A percentile compares a stretch with the other conserved stretches of the same genome.
phyloP scores from a whole-genome alignment of 495 filamentous ascomycete genomes.

The Aspergillus haitiensis region DNA sequence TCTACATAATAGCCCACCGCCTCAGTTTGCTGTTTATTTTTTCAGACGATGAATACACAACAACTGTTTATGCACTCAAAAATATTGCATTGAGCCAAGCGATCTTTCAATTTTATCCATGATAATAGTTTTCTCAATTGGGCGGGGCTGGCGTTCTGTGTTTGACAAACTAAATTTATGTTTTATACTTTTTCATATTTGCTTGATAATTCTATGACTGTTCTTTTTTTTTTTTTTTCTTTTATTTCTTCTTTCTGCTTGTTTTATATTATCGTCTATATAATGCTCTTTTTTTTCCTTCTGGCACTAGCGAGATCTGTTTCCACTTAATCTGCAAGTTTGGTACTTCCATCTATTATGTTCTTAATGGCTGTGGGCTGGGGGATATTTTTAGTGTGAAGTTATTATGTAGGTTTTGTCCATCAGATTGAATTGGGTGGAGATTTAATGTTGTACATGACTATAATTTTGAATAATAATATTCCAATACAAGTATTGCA shows the following conservation, averaged over 20 bases:
- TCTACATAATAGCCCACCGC: constrained; percentile 24
- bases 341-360: neutral
- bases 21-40: constrained; percentile 30
- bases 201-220: neutral
- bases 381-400: too few relatives aligned
- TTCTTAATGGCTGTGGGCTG: neutral
- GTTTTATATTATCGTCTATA: constrained; percentile 1
- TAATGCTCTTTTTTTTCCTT: neutral
- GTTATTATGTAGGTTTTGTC: too few relatives aligned
- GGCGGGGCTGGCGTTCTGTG: constrained; percentile 16
- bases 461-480: too few relatives aligned
- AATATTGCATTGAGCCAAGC: constrained; percentile 26
- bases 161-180: too few relatives aligned
- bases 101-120: constrained; percentile 21
- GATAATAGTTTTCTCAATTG: constrained; percentile 18
- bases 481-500: too few relatives aligned
- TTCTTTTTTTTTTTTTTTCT: neutral
- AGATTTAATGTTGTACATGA: too few relatives aligned
- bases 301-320: neutral
- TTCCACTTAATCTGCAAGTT: too few relatives aligned
- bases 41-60: constrained; percentile 6
- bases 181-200: constrained; percentile 7
- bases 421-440: too few relatives aligned
- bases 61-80: constrained; percentile 19
- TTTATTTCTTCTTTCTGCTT: neutral